These are phyloP conservation scores for Funneliformis geosporum DNA, from an alignment of 192 early-diverging fungal species.

Conservation along the genomic window DNA sequence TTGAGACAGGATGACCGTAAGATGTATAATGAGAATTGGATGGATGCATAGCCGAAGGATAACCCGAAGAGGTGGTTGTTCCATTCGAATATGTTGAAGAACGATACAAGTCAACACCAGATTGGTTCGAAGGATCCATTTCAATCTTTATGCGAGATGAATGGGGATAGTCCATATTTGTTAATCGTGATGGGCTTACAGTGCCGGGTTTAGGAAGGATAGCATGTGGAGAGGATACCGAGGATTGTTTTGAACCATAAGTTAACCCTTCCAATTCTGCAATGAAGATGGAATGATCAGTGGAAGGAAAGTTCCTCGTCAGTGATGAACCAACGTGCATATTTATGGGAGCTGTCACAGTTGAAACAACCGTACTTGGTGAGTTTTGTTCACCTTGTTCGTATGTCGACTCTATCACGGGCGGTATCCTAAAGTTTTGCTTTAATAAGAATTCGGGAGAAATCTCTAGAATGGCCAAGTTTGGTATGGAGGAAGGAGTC, in stretches of 20 bases:
- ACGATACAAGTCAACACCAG: background rate
- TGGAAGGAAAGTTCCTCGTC: background rate
- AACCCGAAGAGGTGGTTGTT: background rate
- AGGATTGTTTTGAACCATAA: slow-evolving; percentile 8
- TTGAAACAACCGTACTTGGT: background rate
- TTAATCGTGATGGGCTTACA: slow-evolving; percentile 12
- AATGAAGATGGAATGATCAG: background rate
- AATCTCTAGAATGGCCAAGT: slow-evolving; percentile 58
- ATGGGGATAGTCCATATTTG: slow-evolving; percentile 1
- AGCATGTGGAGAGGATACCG: background rate
- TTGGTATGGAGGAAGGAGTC: slow-evolving; percentile 56
- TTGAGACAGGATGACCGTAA: background rate
- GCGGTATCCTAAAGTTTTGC: slow-evolving; percentile 62
- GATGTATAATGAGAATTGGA: background rate
- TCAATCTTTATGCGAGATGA: slow-evolving; percentile 15
- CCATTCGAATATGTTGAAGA: background rate
- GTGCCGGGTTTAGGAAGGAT: slow-evolving; percentile 6
- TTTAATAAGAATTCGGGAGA: slow-evolving; percentile 59
- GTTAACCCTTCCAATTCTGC: background rate
- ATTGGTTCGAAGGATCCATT: slow-evolving; percentile 12
- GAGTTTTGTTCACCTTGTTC: slow-evolving; percentile 31
- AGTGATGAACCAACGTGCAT: background rate
- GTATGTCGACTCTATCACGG: slow-evolving; percentile 44
- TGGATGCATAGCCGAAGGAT: background rate
- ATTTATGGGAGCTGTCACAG: background rate